These are phyloP conservation scores for Leucaena leucocephala DNA, from an alignment of 306 rosid species.

Conservation along the genomic window DNA sequence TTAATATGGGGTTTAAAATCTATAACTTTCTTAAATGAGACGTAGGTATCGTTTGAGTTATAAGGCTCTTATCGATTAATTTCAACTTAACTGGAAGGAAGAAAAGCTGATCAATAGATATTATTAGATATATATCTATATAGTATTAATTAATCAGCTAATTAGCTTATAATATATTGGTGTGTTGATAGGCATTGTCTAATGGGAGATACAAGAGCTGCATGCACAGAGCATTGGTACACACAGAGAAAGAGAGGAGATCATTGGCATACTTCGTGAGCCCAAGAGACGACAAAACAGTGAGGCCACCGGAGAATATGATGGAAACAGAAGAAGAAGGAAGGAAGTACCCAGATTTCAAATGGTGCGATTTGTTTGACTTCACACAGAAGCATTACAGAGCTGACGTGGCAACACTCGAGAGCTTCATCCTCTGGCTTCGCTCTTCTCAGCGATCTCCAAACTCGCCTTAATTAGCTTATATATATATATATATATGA, in stretches of 20 bases:
- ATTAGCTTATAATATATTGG: neutral
- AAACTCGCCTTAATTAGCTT: neutral
- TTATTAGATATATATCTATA: no score
- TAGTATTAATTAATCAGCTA: neutral
- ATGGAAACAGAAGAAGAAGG: slow-evolving; percentile 36
- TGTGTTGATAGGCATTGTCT: slow-evolving; percentile 48
- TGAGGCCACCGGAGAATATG: slow-evolving; percentile 55
- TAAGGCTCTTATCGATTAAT: neutral
- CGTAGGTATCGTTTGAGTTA: no score
- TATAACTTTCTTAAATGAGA: no score
- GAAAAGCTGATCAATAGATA: neutral
- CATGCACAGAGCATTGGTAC: slow-evolving; percentile 66
- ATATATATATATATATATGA: no score
- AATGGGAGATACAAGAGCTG: slow-evolving; percentile 71
- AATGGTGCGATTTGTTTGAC: slow-evolving; percentile 57
- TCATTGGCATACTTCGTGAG: slow-evolving; percentile 61
- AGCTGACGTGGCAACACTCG: slow-evolving; percentile 59
- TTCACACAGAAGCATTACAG: slow-evolving; percentile 63
- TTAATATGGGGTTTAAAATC: no score
- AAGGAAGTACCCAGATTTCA: slow-evolving; percentile 72
- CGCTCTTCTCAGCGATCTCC: slow-evolving; percentile 31
- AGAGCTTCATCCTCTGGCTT: slow-evolving; percentile 53
- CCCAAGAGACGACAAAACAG: slow-evolving; percentile 58
- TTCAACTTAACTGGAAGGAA: neutral
- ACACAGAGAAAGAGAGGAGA: slow-evolving; percentile 46